phyloP scores from a whole-genome alignment of 2,329 filamentous ascomycete genomes.

The Phaeosphaeriaceae sp. region DNA sequence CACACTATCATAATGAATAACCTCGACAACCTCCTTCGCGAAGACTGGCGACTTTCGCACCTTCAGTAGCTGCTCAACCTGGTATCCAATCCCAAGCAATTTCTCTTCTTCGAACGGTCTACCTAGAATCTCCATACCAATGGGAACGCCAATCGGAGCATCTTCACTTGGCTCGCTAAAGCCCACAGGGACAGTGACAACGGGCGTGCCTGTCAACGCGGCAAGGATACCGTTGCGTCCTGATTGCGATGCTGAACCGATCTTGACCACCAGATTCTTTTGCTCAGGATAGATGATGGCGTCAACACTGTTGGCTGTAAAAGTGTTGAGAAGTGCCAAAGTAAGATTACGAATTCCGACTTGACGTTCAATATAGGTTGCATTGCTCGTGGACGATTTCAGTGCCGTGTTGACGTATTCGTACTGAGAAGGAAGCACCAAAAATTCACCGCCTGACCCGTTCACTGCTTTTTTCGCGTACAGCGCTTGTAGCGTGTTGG shows the following conservation, averaged over 20 bases:
- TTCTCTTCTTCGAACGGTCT: constrained; percentile 62
- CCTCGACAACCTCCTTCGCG: constrained; percentile 51
- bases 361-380: constrained; percentile 58
- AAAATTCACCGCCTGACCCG: constrained; percentile 54
- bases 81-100: constrained; percentile 62
- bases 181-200: constrained; percentile 61
- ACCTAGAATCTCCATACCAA: constrained; percentile 71
- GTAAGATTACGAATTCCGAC: constrained; percentile 62
- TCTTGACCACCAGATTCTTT: constrained; percentile 66
- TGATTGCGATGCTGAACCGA: constrained; percentile 64
- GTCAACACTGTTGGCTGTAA: constrained; percentile 59
- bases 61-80: constrained; percentile 56
- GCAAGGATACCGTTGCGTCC: constrained; percentile 66
- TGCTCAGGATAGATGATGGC: constrained; percentile 71
- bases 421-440: constrained; percentile 68
- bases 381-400: constrained; percentile 60
- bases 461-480: constrained; percentile 51
- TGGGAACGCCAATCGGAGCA: constrained; percentile 65
- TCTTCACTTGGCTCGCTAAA: constrained; percentile 58
- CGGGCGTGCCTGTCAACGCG: constrained; percentile 61
- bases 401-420: constrained; percentile 60
- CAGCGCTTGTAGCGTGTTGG: constrained; percentile 57
- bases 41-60: constrained; percentile 57
- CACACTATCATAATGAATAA: constrained; percentile 51
- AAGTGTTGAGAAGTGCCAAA: constrained; percentile 58